Conservation (phyloP, 1,284 basidiomycete genomes). For the Moesziomyces parantarcticus region DNA sequence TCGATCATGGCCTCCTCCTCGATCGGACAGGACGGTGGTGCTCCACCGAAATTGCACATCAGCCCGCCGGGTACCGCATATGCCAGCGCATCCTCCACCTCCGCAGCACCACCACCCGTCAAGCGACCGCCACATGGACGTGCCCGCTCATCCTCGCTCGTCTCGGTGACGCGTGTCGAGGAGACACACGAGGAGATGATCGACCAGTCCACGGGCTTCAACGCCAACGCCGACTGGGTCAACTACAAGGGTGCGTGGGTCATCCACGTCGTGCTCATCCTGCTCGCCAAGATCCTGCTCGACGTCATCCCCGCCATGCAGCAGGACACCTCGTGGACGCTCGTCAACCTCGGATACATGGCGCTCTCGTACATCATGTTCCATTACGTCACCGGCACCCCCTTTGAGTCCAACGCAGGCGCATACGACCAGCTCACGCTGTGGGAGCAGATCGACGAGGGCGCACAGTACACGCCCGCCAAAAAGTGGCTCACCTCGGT, state of each 20-base stretch:
- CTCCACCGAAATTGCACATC: constrained; percentile 38
- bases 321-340: constrained; percentile 93
- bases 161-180: constrained; percentile 69
- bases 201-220: constrained; percentile 70
- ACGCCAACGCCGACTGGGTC: constrained; percentile 97
- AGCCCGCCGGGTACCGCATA: constrained; percentile 32
- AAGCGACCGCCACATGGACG: constrained; percentile 29
- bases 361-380: constrained; percentile 97
- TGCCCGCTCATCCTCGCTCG: constrained; percentile 58
- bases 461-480: constrained; percentile 96
- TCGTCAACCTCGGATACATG: constrained; percentile 92
- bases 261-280: constrained; percentile 93
- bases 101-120: constrained; percentile 35
- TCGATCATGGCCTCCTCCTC: constrained; percentile 4
- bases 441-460: constrained; percentile 99
- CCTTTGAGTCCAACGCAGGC: constrained; percentile 87
- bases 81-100: constrained; percentile 16
- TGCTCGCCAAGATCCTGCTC: constrained; percentile 88
- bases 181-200: constrained; percentile 69
- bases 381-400: constrained; percentile 96
- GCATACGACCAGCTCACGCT: constrained; percentile 97
- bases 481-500: constrained; percentile 97
- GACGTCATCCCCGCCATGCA: constrained; percentile 94
- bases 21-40: constrained; percentile 3
- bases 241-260: constrained; percentile 97